Percentiles rank a stretch among this genome's conserved stretches.
Evolutionary conservation across 2,329 filamentous ascomycete species (phyloP).

Genomic region (Fonsecaea pedrosoi): DNA sequence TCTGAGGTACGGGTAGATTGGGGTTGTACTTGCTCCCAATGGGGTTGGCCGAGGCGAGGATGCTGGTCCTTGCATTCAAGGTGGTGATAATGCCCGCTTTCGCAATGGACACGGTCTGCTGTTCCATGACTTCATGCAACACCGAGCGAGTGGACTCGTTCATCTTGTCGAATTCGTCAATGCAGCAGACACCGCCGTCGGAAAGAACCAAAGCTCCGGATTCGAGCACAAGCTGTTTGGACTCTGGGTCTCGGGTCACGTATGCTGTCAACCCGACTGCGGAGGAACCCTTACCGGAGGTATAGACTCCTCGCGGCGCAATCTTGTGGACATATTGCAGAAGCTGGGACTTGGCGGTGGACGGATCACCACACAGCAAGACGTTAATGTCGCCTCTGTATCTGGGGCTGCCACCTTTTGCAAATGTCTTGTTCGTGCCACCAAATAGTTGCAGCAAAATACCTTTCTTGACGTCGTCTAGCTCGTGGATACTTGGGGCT

Average conservation of each 20-base stretch:
- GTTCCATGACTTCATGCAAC: conserved; percentile 81
- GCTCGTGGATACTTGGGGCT: conserved; percentile 93
- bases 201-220: conserved; percentile 76
- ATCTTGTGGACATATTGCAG: conserved; percentile 97
- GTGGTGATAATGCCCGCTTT: conserved; percentile 84
- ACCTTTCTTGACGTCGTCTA: conserved; percentile 99
- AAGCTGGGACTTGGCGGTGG: conserved; percentile 93
- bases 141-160: conserved; percentile 75
- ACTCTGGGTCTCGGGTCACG: conserved; percentile 76
- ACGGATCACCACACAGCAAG: conserved; percentile 94
- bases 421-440: conserved; percentile 96
- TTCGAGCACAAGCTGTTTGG: conserved; percentile 74
- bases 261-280: conserved; percentile 80
- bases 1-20: conserved; percentile 92
- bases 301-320: conserved; percentile 83
- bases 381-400: conserved; percentile 98
- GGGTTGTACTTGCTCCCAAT: conserved; percentile 98
- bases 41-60: conserved; percentile 95
- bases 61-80: conserved; percentile 91
- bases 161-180: conserved; percentile 84
- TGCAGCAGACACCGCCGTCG: conserved; percentile 78
- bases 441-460: conserved; percentile 96
- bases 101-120: conserved; percentile 78
- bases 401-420: conserved; percentile 92
- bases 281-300: conserved; percentile 76